Base-by-base conservation (phyloP, 1,284 basidiomycete genomes). In the Lignosus rhinocerotis region DNA sequence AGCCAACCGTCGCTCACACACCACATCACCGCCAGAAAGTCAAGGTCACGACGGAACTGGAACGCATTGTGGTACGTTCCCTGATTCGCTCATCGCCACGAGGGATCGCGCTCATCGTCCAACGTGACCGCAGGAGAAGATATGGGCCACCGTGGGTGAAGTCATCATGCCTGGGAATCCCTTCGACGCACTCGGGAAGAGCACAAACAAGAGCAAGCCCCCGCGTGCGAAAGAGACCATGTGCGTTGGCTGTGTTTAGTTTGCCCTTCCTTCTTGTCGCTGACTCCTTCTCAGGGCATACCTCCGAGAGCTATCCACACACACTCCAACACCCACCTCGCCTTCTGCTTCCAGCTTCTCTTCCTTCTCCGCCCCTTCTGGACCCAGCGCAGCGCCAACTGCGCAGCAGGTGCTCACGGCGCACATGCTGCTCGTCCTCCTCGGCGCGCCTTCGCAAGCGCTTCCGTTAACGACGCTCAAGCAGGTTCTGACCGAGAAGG, bases 331-430 rank as follows among this genome's bases (percentile, higher is more conserved):
- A 11, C 71, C 71, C 11, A 49, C 67, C 16, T 81, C 83, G 41
- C 85, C 76, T 11, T 77, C 79, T 14, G 69, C 80, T 36, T 76
- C 79, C 38, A 75, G 78, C 65, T 66, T 79, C 62, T 76, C 82
- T 17, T 77, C 79, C 32, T 62, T 77, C 1, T 76, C 81, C 6
- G 65, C 74, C 2, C 59, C 62, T 38, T 66, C 70, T 45, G 69
- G 72, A 6, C 44, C 61, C 51, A 53, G 58, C 30, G n/a, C 56
- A 12, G 55, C 80, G 10, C 65, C 75, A 0, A 85, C 84, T 8
- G 72, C 79, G 19, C 88, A 90, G 60, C 87, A 90, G 67, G 81
- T 90, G 25, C 76, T 88, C 62, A 90, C 82, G 5, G 88, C 88
- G 2, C 78, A 84, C 64, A 76, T 92, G 52, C 74, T 88, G 14